Base-by-base conservation (phyloP, 2,329 filamentous ascomycete genomes). In the Rhynchosporium graminicola region DNA sequence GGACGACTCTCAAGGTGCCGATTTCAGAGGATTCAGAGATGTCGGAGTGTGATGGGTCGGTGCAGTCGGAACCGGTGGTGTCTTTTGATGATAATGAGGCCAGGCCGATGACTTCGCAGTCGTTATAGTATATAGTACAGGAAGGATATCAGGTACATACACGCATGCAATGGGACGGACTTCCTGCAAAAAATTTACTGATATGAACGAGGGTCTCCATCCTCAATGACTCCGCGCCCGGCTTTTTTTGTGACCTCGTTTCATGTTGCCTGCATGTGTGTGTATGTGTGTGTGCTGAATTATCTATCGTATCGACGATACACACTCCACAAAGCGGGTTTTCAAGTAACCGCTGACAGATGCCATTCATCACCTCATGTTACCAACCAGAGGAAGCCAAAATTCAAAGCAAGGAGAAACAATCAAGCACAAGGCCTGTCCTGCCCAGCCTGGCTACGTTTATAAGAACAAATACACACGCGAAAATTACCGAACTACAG, bases 11-110 rank as follows among this genome's bases (percentile, higher is more conserved):
- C 20, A 20, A 20, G 7, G 33, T n/a, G n/a, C 59, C 62, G 28
- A 46, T 54, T 8, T 65, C 65, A 29, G 60, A 61, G 31, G 65
- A 67, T 46, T 63, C 66, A 4, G 66, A 68, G 47, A 68, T 66
- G 64, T 62, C 62, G n/a, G 61, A 62, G 20, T 58, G 62, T 45
- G 64, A 45, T 57, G 58, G 57, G n/a, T 55, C 50, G 40, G 63
- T 65, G 4, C 51, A 60, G 20, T 62, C 52, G 33, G 63, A 62
- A 54, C 28, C 47, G 20, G 46, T 5, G 29, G 20, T 20, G 20
- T 10, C 7, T 20, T 57, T 45, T 45, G 40, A n/a, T 26, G 55
- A 55, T n/a, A 50, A 28, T 33, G 54, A 63, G 48, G 58, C 10
- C 2, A n/a, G 58, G 54, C 62, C 62, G 31, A 60, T 40, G 6